A percentile compares a stretch with the other conserved stretches of the same genome.
phyloP scores from a whole-genome alignment of 1,139 yeast genomes.

The Keqinozyma sinolaborantium region DNA sequence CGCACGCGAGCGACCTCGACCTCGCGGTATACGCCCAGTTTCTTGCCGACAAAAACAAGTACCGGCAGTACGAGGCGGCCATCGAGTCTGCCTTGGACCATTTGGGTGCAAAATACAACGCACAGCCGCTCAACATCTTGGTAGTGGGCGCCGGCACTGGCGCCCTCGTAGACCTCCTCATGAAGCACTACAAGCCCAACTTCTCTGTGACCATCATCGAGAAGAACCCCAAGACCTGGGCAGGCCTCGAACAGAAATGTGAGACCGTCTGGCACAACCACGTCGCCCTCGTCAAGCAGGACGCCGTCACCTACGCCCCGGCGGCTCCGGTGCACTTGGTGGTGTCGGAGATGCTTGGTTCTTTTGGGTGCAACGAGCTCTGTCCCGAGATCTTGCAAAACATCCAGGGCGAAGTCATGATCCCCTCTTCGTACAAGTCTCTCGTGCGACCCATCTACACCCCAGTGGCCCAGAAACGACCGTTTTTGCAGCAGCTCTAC shows the following conservation, averaged over 20 bases:
- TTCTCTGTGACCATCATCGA: conserved; percentile 42
- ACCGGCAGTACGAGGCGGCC: conserved; percentile 64
- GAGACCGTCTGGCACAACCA: conserved; percentile 36
- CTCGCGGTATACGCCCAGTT: conserved; percentile 62
- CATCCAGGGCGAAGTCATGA: conserved; percentile 37
- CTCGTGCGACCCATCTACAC: conserved; percentile 58
- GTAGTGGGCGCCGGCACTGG: conserved; percentile 90
- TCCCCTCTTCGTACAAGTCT: conserved; percentile 63
- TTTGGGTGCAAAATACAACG: conserved; percentile 5
- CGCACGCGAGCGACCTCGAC: conserved; percentile 55
- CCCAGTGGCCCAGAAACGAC: conserved; percentile 40
- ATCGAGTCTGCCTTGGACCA: conserved; percentile 52
- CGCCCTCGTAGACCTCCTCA: conserved; percentile 52
- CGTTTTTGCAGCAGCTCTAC: conserved; percentile 60
- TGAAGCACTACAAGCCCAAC: conserved; percentile 2
- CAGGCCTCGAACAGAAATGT: conserved; percentile 42
- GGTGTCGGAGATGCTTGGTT: conserved; percentile 80
- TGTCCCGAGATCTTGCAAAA: conserved; percentile 67
- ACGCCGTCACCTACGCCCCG: conserved; percentile 48
- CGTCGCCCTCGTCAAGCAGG: conserved; percentile 52
- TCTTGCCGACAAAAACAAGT: conserved; percentile 67
- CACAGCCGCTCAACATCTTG: conserved; percentile 29
- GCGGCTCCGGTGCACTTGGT: conserved; percentile 45
- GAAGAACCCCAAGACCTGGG: conserved; percentile 63
- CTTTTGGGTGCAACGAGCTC: conserved; percentile 89